Percentiles rank a stretch among this genome's conserved stretches.
phyloP scores from a whole-genome alignment of 768 basidiomycete genomes.

The Coprinellus aureogranulatus region DNA sequence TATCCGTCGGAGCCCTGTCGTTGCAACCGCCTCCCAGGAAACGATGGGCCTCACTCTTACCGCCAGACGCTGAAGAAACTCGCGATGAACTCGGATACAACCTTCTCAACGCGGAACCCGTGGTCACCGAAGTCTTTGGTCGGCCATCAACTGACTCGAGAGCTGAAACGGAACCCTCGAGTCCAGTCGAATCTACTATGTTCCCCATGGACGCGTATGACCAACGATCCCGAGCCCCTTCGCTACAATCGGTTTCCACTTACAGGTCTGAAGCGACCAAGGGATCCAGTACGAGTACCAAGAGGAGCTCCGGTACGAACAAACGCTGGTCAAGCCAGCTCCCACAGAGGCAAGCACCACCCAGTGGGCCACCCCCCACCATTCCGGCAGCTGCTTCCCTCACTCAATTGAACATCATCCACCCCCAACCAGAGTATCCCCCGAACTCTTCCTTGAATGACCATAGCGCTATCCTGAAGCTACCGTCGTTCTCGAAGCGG shows the following conservation, averaged over 20 bases:
- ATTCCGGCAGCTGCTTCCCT: slow-evolving; percentile 31
- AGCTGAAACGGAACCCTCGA: slow-evolving; percentile 24
- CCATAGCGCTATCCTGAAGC: slow-evolving; percentile 42
- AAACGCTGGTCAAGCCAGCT: slow-evolving; percentile 55
- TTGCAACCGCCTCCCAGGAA: slow-evolving; percentile 52
- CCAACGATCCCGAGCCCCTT: slow-evolving; percentile 37
- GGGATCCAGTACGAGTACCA: slow-evolving; percentile 37
- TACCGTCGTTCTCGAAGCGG: slow-evolving; percentile 55
- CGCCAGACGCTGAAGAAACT: slow-evolving; percentile 12
- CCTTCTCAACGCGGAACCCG: slow-evolving; percentile 2
- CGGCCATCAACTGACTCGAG: slow-evolving; percentile 16
- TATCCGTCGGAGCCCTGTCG: slow-evolving; percentile 34
- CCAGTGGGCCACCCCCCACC: slow-evolving; percentile 58
- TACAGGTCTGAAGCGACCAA: slow-evolving; percentile 38
- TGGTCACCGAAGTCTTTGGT: slow-evolving; percentile 15
- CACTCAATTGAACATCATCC: slow-evolving; percentile 23
- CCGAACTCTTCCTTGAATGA: slow-evolving; percentile 40
- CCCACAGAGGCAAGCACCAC: slow-evolving; percentile 56
- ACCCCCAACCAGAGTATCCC: slow-evolving; percentile 30
- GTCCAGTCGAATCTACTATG: slow-evolving; percentile 1
- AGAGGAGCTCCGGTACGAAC: slow-evolving; percentile 31
- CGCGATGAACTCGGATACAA: slow-evolving; percentile 4
- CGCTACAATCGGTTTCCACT: slow-evolving; percentile 46
- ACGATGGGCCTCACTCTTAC: slow-evolving; percentile 39
- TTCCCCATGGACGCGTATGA: slow-evolving; percentile 25